Evolutionary conservation across 1,139 yeast genomes (phyloP).

Genomic region (Pichia sp.): DNA sequence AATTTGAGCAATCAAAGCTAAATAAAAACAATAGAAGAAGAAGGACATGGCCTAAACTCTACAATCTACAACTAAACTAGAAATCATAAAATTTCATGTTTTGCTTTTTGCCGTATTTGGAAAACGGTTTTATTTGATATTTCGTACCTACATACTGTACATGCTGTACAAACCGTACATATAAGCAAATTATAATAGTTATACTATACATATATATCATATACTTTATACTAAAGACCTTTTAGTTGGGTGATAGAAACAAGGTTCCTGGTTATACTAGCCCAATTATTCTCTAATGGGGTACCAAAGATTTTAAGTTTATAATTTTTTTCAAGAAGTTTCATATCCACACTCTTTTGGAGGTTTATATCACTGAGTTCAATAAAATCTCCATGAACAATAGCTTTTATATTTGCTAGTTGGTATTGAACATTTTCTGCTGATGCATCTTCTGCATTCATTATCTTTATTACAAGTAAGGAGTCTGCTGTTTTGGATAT

Average conservation of each 20-base stretch:
- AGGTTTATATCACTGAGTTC: constrained; percentile 32
- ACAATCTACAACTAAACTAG: too few relatives aligned
- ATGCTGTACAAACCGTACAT: too few relatives aligned
- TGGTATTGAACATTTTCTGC: constrained; percentile 8
- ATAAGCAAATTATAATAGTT: too few relatives aligned
- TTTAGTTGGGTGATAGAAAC: constrained; percentile 27
- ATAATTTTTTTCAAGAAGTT: constrained; percentile 30
- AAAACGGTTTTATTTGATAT: too few relatives aligned
- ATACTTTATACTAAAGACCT: constrained; percentile 14
- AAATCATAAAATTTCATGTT: too few relatives aligned
- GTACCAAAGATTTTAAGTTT: constrained; percentile 31
- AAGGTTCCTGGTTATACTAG: constrained; percentile 19
- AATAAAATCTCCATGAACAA: constrained; percentile 31
- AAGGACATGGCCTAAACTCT: neutral
- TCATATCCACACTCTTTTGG: constrained; percentile 28
- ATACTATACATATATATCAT: too few relatives aligned
- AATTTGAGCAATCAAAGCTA: neutral
- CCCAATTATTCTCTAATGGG: constrained; percentile 26
- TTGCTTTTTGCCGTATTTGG: too few relatives aligned
- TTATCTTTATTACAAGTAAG: constrained; percentile 29
- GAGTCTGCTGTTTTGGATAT: constrained; percentile 17
- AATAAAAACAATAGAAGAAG: neutral
- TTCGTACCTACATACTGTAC: too few relatives aligned
- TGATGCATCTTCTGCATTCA: constrained; percentile 10
- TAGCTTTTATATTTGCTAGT: constrained; percentile 14